phyloP scores from a whole-genome alignment of 176 grass and related monocot genomes.

The Phragmites australis region DNA sequence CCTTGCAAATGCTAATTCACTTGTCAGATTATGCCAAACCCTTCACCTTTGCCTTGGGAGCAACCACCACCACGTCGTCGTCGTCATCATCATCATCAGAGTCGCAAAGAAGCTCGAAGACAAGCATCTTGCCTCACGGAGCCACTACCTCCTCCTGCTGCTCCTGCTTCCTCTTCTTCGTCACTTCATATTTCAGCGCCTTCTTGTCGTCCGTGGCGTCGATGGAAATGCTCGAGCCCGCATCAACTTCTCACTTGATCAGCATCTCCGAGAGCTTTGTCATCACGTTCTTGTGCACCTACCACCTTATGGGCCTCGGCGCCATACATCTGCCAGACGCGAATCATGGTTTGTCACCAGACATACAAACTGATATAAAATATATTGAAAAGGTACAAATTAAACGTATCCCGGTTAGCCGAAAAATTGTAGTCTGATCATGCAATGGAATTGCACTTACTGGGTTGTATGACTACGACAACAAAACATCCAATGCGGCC shows the following conservation, averaged over 20 bases:
- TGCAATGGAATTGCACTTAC: conserved; percentile 24
- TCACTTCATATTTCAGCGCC: conserved; percentile 7
- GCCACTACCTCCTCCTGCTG: not conserved
- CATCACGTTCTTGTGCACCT: conserved; percentile 51
- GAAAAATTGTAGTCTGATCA: not conserved
- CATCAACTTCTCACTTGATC: conserved; percentile 25
- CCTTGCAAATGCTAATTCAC: not conserved
- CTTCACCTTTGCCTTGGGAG: not conserved
- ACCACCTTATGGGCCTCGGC: conserved; percentile 51
- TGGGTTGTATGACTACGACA: conserved; percentile 58
- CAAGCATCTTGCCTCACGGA: not conserved
- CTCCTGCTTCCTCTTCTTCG: too few relatives aligned
- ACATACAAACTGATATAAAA: not conserved
- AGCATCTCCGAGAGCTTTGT: conserved; percentile 45
- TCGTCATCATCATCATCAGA: not conserved
- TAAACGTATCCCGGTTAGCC: not conserved
- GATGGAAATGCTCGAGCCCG: conserved; percentile 26
- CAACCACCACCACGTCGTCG: not conserved
- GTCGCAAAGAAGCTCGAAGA: not conserved
- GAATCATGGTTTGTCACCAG: not conserved
- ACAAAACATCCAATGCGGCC: conserved; percentile 54
- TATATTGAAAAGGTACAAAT: not conserved
- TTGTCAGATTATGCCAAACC: not conserved
- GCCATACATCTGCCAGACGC: conserved; percentile 33
- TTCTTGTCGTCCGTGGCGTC: conserved; percentile 16